Base-by-base conservation (phyloP, 106 monocot genomes). In the Platanthera zijinensis region DNA sequence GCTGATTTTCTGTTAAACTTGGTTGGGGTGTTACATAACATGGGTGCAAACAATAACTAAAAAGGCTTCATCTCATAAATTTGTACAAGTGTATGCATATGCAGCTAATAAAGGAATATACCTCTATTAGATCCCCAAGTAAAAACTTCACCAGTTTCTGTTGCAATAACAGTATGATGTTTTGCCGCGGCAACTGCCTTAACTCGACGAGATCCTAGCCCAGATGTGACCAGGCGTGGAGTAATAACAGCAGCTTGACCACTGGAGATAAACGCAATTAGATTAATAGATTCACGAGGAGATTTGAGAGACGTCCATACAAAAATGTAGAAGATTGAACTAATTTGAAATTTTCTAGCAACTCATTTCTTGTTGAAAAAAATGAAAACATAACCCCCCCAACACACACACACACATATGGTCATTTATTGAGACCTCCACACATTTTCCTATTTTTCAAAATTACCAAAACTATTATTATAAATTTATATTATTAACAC, bases 61-160 rank as follows among this genome's bases (percentile, higher is more conserved):
- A 30, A 66, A 66, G 66, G 5, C 30, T 30, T 11, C 32, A 66
- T 66, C 10, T 12, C 66, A 66, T 66, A 19, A 32, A 10, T 32
- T 30, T 12, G 11, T 5, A 17, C 45, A 70, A 70, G 39, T 18
- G 2, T 70, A 48, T 1, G n/a, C 47, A 48, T 6, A 48, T 46
- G 18, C 46, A 39, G 54, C 56, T 45, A 32, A 54, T 52, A 56
- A 59, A 32, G 2, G 64, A 49, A 50, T 32, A 56, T 81, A 99
- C 99, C 94, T 94, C 92, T 90, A 82, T 99, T 99, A 85, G 88
- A 99, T 72, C 99, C 99, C 99, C 99, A 99, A 22, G 92, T 92
- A 77, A 90, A 99, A 74, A 99, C 94, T 28, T 94, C 94, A 68
- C 99, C 94, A 75, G 77, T 82, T 66, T 99, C 94, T 21, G 88